A percentile compares a stretch with the other conserved stretches of the same genome.
Conservation (phyloP, 176 grass and related monocot species). For the Hyparrhenia diplandra region DNA sequence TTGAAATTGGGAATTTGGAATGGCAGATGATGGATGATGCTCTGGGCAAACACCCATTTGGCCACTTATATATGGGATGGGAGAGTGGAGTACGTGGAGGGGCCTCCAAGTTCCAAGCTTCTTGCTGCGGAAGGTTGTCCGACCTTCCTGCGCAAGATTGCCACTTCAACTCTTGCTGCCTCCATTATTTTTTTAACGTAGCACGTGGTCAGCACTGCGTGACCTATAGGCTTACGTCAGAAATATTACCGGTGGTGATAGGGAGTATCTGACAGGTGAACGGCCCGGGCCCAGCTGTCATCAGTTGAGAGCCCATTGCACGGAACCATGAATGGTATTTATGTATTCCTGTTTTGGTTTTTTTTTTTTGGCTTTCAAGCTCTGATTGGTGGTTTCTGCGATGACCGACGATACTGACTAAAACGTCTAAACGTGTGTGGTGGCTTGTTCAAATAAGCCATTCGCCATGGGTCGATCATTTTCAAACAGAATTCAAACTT, state of each 20-base stretch:
- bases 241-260: too few species aligned
- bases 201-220: background rate
- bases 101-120: background rate
- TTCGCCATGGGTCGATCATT: too few species aligned
- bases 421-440: too few species aligned
- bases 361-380: too few species aligned
- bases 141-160: constrained; percentile 24
- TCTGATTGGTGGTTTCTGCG: too few species aligned
- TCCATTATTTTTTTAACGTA: background rate
- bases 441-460: too few species aligned
- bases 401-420: too few species aligned
- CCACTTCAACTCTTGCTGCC: background rate
- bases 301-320: background rate
- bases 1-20: background rate
- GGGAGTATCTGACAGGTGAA: background rate
- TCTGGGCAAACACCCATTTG: background rate
- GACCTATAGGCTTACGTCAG: background rate
- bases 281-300: background rate
- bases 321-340: too few species aligned
- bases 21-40: background rate
- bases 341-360: too few species aligned
- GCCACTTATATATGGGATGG: background rate
- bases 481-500: too few species aligned
- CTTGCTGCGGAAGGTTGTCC: constrained; percentile 23
- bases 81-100: background rate